phyloP scores from a whole-genome alignment of 208 protist genomes.

The Leishmania turanica region DNA sequence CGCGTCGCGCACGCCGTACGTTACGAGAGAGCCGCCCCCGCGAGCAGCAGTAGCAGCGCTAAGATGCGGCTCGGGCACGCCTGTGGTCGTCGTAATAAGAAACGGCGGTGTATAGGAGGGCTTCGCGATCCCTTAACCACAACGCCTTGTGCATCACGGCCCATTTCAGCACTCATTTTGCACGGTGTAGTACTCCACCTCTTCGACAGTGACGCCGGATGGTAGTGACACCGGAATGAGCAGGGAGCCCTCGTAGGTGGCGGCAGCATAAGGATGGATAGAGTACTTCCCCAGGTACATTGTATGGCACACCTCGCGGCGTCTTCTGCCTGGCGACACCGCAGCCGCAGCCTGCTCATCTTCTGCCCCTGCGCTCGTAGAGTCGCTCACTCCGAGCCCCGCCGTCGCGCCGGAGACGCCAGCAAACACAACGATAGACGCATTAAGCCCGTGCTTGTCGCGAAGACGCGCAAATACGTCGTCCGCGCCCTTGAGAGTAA shows the following conservation, averaged over 20 bases:
- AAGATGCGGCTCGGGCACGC: neutral
- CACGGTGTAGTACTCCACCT: slow-evolving; percentile 21
- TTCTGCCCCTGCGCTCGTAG: neutral
- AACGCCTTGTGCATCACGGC: too few species aligned
- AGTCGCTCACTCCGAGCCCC: neutral
- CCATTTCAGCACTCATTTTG: slow-evolving; percentile 14
- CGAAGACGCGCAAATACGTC: slow-evolving; percentile 9
- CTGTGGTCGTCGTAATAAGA: neutral
- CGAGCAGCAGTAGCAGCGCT: neutral
- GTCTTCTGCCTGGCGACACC: neutral
- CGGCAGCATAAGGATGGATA: slow-evolving; percentile 9
- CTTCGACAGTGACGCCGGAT: slow-evolving; percentile 7
- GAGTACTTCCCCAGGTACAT: slow-evolving; percentile 48
- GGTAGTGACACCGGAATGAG: slow-evolving; percentile 22
- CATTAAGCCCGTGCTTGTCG: neutral
- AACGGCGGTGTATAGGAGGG: too few species aligned
- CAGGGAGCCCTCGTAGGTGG: slow-evolving; percentile 19
- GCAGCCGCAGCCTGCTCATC: too few species aligned
- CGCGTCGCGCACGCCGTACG: neutral
- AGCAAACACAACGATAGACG: slow-evolving; percentile 38
- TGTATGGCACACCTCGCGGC: neutral
- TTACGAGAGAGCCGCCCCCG: neutral
- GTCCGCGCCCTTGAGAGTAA: slow-evolving; percentile 25
- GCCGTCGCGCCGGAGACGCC: slow-evolving; percentile 2
- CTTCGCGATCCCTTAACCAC: neutral